These are phyloP conservation scores for Populus tremula DNA, from an alignment of 345 rosid species.

Conservation along the genomic window DNA sequence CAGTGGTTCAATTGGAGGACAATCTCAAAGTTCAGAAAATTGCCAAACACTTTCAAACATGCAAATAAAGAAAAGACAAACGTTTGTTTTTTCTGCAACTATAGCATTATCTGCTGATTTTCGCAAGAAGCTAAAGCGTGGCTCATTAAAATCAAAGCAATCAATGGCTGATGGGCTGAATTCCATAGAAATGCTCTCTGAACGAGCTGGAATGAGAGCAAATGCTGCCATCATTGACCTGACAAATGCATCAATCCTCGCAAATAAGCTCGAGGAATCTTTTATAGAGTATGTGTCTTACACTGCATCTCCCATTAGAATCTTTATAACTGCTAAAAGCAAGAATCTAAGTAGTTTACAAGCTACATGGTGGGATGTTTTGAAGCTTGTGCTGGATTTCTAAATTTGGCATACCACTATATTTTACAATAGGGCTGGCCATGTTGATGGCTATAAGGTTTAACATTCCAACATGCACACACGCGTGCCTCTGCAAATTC, in stretches of 20 bases:
- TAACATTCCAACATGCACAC: background rate
- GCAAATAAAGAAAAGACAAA: constrained; percentile 86
- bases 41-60: constrained; percentile 53
- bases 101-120: constrained; percentile 85
- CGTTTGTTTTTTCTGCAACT: constrained; percentile 95
- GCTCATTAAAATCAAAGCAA: constrained; percentile 61
- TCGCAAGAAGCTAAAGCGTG: constrained; percentile 86
- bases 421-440: background rate
- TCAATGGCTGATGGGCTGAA: constrained; percentile 47
- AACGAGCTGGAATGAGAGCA: constrained; percentile 85
- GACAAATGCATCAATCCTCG: constrained; percentile 70
- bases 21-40: constrained; percentile 44
- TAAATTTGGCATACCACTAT: background rate
- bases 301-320: constrained; percentile 2
- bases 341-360: background rate
- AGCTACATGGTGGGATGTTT: background rate
- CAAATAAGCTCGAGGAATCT: constrained; percentile 83
- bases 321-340: background rate
- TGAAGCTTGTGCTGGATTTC: background rate
- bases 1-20: constrained; percentile 41
- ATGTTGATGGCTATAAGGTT: background rate
- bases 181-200: constrained; percentile 84
- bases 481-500: background rate
- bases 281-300: constrained; percentile 55
- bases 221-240: constrained; percentile 84